Conservation (phyloP, 345 rosid genomes). For the Litchi chinensis region DNA sequence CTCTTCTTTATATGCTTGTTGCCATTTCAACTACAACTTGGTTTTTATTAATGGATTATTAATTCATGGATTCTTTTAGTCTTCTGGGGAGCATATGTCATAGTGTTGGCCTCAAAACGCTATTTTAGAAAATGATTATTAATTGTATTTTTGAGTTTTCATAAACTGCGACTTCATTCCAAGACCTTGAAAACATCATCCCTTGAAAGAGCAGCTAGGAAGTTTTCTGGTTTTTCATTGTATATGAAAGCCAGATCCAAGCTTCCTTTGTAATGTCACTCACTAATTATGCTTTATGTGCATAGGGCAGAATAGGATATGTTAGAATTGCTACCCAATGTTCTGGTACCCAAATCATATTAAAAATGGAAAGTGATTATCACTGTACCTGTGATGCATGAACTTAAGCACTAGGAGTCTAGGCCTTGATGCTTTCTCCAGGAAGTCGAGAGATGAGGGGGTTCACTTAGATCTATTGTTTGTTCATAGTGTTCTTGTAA, state of each 20-base stretch:
- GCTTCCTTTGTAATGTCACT: constrained; percentile 1
- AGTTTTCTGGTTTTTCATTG: not conserved
- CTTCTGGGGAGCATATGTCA: not conserved
- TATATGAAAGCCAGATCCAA: not conserved
- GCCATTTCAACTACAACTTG: constrained; percentile 13
- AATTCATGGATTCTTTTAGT: not conserved
- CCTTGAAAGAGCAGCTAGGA: not conserved
- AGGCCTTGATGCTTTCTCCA: constrained; percentile 2
- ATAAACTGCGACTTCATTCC: not conserved
- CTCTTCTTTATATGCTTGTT: not conserved
- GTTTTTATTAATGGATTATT: no score
- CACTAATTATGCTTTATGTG: not conserved
- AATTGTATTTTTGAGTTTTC: not conserved
- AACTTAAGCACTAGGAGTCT: not conserved
- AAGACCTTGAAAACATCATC: not conserved
- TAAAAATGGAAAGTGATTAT: not conserved
- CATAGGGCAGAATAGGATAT: not conserved
- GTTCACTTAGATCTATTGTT: not conserved
- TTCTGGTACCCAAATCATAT: not conserved
- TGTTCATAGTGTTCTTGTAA: not conserved
- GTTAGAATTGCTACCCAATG: not conserved
- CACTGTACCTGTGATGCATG: not conserved
- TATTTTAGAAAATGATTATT: not conserved
- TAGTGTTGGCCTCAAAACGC: not conserved
- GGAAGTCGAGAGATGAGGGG: not conserved